Conservation (phyloP, 768 basidiomycete species). For the Dioszegia crocea region DNA sequence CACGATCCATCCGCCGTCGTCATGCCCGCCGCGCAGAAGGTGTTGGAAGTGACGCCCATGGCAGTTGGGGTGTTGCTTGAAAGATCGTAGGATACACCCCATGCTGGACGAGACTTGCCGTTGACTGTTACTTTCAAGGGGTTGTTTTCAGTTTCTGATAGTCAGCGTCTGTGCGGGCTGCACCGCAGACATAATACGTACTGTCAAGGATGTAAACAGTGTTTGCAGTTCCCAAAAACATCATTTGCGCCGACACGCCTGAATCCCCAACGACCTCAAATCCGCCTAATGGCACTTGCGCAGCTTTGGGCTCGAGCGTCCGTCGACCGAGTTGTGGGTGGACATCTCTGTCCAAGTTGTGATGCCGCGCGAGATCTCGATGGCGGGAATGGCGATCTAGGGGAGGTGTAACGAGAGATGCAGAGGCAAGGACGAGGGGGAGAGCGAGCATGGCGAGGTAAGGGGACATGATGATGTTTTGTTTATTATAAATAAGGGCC, state of each 20-base stretch:
- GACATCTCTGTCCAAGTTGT: not conserved
- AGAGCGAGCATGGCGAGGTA: slow-evolving; percentile 5
- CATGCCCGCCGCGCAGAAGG: slow-evolving; percentile 70
- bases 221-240: slow-evolving; percentile 50
- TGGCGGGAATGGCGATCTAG: slow-evolving; percentile 1
- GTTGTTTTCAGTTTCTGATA: slow-evolving; percentile 52
- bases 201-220: slow-evolving; percentile 81
- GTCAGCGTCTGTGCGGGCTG: not conserved
- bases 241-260: slow-evolving; percentile 49
- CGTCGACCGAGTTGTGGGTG: not conserved
- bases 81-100: slow-evolving; percentile 58
- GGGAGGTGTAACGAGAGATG: not conserved
- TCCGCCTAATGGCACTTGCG: slow-evolving; percentile 18
- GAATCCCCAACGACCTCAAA: slow-evolving; percentile 45
- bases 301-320: slow-evolving; percentile 7
- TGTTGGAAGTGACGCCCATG: slow-evolving; percentile 72
- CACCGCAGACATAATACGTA: slow-evolving; percentile 12
- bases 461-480: not conserved
- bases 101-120: slow-evolving; percentile 55
- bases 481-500: slow-evolving; percentile 5
- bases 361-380: slow-evolving; percentile 6
- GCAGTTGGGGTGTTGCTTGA: slow-evolving; percentile 59
- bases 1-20: slow-evolving; percentile 73
- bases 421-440: slow-evolving; percentile 4
- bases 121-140: slow-evolving; percentile 33